Evolutionary conservation across 371 early-diverging fungal species (phyloP).

Genomic region (Lichtheimia ornata): DNA sequence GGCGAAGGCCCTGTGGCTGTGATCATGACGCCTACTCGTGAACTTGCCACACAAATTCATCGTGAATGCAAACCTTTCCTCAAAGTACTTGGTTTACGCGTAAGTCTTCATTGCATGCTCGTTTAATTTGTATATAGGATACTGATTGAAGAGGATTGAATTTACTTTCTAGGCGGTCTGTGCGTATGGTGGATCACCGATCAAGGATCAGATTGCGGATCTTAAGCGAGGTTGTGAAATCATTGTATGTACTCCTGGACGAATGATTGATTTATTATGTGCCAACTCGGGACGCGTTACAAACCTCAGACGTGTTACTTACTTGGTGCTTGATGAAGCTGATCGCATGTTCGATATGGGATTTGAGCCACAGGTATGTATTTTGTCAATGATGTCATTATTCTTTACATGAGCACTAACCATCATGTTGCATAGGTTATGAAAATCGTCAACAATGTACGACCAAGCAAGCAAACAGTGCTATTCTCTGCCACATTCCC

Average conservation of each 20-base stretch:
- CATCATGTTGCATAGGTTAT: conserved; percentile 61
- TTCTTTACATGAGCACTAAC: background rate
- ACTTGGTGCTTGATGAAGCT: conserved; percentile 99
- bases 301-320: conserved; percentile 91
- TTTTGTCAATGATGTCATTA: background rate
- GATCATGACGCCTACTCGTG: conserved; percentile 99
- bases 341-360: conserved; percentile 99
- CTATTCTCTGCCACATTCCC: conserved; percentile 98
- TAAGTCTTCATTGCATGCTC: conserved; percentile 13
- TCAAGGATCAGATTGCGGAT: conserved; percentile 98
- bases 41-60: conserved; percentile 98
- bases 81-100: conserved; percentile 72
- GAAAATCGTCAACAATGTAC: conserved; percentile 95
- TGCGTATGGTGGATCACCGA: conserved; percentile 98
- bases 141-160: background rate
- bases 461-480: conserved; percentile 91
- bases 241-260: conserved; percentile 99
- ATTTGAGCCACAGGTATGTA: conserved; percentile 91
- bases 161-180: conserved; percentile 72
- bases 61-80: conserved; percentile 89
- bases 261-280: conserved; percentile 98
- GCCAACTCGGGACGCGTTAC: conserved; percentile 97
- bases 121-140: background rate
- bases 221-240: conserved; percentile 98
- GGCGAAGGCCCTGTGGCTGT: conserved; percentile 94